Base-by-base conservation (phyloP, 2,329 filamentous ascomycete genomes). In the Pseudocercospora macadamiae region DNA sequence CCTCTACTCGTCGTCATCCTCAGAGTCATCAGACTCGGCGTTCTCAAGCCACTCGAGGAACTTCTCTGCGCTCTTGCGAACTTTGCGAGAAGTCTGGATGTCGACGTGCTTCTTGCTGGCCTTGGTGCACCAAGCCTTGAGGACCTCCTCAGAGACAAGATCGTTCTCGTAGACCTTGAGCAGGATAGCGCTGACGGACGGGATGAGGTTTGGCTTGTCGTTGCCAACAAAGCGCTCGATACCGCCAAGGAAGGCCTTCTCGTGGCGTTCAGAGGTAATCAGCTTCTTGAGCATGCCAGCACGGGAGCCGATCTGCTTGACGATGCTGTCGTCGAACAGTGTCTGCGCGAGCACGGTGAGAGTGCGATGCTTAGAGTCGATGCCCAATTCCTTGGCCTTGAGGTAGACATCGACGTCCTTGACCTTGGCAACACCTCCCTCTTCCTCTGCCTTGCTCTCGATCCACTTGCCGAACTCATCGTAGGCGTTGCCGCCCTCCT, bases 21-120 rank as follows among this genome's bases (percentile, higher is more conserved):
- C 68, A 10, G 63, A 62, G 19, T 66, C 68, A 18, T 70, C 68
- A 28, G 62, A 65, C 60, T 70, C 68, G 10, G 68, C 68, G 23
- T 63, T 68, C 63, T 91, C 86, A 59, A 97, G 91, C 93, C 93
- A 97, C 70, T 87, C 89, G 72, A 97, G 83, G 85, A 99, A 99
- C 65, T 90, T 88, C 81, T 96, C 90, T 54, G 95, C 92, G 66
- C 91, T 89, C 83, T 96, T 93, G 80, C 93, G 91, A 64, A 97
- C 92, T 84, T 96, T 96, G 83, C 92, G 93, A 80, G 91, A 96
- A 62, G 87, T 93, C 60, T 88, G 75, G 61, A 96, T 78, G 74
- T 97, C 93, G 68, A 96, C 90, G 75, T 97, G 97, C 82, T 97
- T 97, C 88, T 96, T 97, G 86, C 91, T 96, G 60, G 93, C 92